Conservation (phyloP, 2,329 filamentous ascomycete species). For the Escovopsis weberi region DNA sequence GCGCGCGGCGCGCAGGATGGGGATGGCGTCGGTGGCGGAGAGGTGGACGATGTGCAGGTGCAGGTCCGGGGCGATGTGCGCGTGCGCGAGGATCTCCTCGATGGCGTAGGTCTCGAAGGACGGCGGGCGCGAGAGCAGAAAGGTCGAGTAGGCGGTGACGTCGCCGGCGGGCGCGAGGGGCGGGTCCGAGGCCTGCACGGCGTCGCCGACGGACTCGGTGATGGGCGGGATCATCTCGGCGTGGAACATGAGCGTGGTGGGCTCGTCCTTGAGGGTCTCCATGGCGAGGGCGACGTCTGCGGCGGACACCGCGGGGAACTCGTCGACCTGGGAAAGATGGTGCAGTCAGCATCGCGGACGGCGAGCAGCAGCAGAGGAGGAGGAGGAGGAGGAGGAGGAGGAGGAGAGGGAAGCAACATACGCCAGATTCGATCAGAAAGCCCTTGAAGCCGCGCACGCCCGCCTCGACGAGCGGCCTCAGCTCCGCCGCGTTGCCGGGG, state of each 20-base stretch:
- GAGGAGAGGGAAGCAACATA: slow-evolving; percentile 28
- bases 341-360: slow-evolving; percentile 6
- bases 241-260: slow-evolving; percentile 97
- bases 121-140: slow-evolving; percentile 79
- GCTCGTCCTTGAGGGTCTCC: slow-evolving; percentile 59
- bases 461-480: slow-evolving; percentile 66
- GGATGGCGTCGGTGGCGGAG: slow-evolving; percentile 78
- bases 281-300: slow-evolving; percentile 69
- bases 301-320: slow-evolving; percentile 84
- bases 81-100: slow-evolving; percentile 68
- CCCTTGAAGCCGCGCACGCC: slow-evolving; percentile 95
- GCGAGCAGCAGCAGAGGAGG: no score
- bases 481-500: slow-evolving; percentile 69
- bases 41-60: slow-evolving; percentile 90
- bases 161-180: slow-evolving; percentile 58
- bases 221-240: slow-evolving; percentile 96
- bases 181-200: slow-evolving; percentile 53
- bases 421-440: slow-evolving; percentile 91
- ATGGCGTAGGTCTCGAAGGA: slow-evolving; percentile 86
- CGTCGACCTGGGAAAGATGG: slow-evolving; percentile 52
- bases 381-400: no score
- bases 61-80: slow-evolving; percentile 64
- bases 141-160: slow-evolving; percentile 70
- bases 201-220: slow-evolving; percentile 62
- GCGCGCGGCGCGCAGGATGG: slow-evolving; percentile 61